phyloP scores from a whole-genome alignment of 208 protist genomes.

The Trypanosoma brucei region DNA sequence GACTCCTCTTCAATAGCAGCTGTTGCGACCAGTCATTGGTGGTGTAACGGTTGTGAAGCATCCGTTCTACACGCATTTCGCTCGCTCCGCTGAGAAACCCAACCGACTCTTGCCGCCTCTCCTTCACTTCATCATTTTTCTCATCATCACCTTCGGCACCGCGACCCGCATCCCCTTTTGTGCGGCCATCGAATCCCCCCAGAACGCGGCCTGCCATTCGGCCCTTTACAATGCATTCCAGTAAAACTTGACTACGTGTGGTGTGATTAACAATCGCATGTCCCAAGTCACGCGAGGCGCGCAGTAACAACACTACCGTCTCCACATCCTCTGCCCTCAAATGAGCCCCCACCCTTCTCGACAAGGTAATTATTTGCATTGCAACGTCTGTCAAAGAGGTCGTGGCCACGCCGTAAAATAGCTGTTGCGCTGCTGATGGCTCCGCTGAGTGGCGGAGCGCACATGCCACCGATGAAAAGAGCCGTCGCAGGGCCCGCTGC shows the following conservation, averaged over 20 bases:
- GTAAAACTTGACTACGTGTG: constrained; percentile 52
- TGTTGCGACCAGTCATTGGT: constrained; percentile 57
- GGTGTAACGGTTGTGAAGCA: constrained; percentile 46
- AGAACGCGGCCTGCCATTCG: constrained; percentile 46
- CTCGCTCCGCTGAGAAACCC: constrained; percentile 39
- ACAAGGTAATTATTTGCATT: constrained; percentile 63
- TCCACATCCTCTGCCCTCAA: constrained; percentile 40
- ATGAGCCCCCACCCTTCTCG: constrained; percentile 47
- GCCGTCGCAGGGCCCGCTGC: constrained; percentile 10
- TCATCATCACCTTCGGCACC: constrained; percentile 6
- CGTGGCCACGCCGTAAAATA: constrained; percentile 32
- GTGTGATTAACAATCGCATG: constrained; percentile 43
- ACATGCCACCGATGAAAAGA: constrained; percentile 5
- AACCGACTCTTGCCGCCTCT: constrained; percentile 1
- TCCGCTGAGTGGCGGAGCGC: constrained; percentile 9
- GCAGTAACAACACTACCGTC: constrained; percentile 43
- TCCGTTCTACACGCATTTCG: constrained; percentile 39
- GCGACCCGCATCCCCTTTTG: background rate
- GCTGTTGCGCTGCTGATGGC: background rate
- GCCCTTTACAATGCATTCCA: constrained; percentile 55
- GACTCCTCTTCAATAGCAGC: constrained; percentile 17
- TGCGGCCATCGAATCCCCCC: background rate
- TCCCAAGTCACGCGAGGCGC: constrained; percentile 45
- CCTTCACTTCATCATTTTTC: background rate
- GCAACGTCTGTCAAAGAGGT: constrained; percentile 43